Evolutionary conservation across 169 alveolate species (phyloP).

Genomic region (Cyclospora cayetanensis): DNA sequence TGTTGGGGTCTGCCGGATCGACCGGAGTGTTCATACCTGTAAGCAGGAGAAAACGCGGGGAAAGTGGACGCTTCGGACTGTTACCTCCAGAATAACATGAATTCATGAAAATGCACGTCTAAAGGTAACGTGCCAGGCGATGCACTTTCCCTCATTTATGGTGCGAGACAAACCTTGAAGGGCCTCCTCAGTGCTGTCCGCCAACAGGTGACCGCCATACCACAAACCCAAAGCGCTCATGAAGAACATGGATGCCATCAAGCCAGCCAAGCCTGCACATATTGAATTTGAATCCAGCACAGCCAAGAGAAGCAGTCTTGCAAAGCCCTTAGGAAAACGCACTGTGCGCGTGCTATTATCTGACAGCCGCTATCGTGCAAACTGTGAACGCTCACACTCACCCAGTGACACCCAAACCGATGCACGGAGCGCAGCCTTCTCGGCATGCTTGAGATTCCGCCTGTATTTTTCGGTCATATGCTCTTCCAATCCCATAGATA

Average conservation of each 20-base stretch:
- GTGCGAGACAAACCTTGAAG: too few species aligned
- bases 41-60: neutral
- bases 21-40: neutral
- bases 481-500: constrained; percentile 63
- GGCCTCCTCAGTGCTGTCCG: constrained; percentile 58
- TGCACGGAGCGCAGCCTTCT: constrained; percentile 46
- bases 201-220: constrained; percentile 56
- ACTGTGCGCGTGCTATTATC: too few species aligned
- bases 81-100: too few species aligned
- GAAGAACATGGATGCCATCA: constrained; percentile 66
- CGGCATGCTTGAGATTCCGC: constrained; percentile 17
- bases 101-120: too few species aligned
- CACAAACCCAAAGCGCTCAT: constrained; percentile 75
- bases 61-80: too few species aligned
- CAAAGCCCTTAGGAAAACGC: too few species aligned
- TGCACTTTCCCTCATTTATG: too few species aligned
- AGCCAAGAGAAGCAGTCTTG: too few species aligned
- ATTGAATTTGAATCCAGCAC: too few species aligned
- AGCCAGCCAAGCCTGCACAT: constrained; percentile 46
- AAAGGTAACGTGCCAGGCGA: too few species aligned
- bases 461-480: neutral
- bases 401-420: constrained; percentile 10
- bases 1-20: neutral
- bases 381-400: too few species aligned
- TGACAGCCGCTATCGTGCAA: too few species aligned